Evolutionary conservation across 805 yeast genomes (phyloP).

Genomic region (Hanseniaspora singularis): DNA sequence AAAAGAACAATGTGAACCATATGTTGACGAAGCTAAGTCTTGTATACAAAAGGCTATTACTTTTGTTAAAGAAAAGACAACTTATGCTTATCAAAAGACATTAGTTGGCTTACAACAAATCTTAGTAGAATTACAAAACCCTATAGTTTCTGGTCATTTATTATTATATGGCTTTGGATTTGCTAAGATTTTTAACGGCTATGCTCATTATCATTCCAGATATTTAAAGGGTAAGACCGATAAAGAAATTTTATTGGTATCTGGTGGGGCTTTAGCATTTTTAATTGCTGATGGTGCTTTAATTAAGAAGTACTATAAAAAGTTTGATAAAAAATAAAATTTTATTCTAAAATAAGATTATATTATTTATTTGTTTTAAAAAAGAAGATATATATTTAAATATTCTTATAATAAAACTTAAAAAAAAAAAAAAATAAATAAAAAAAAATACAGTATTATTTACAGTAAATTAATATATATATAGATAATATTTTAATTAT

Average conservation of each 20-base stretch:
- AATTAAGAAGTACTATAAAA: conserved; percentile 43
- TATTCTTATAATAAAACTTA: too few species aligned
- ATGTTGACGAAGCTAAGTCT: conserved; percentile 24
- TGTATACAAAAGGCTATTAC: background rate
- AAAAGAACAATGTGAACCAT: conserved; percentile 18
- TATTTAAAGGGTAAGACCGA: conserved; percentile 35
- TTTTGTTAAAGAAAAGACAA: background rate
- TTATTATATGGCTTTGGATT: conserved; percentile 38
- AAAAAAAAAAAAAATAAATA: too few species aligned
- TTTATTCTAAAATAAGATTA: background rate
- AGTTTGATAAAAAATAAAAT: conserved; percentile 35
- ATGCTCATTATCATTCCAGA: conserved; percentile 39
- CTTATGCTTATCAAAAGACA: conserved; percentile 9
- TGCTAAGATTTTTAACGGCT: conserved; percentile 39
- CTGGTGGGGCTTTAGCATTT: conserved; percentile 42
- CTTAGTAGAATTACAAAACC: conserved; percentile 43
- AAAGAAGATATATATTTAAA: too few species aligned
- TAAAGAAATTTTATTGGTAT: conserved; percentile 38
- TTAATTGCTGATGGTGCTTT: conserved; percentile 44
- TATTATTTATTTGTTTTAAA: too few species aligned
- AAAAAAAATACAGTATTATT: too few species aligned
- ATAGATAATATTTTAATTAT: too few species aligned
- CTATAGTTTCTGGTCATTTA: conserved; percentile 46
- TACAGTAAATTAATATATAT: too few species aligned
- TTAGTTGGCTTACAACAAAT: conserved; percentile 12